Conservation (phyloP, 805 yeast species). For the Candida vaughaniae region DNA sequence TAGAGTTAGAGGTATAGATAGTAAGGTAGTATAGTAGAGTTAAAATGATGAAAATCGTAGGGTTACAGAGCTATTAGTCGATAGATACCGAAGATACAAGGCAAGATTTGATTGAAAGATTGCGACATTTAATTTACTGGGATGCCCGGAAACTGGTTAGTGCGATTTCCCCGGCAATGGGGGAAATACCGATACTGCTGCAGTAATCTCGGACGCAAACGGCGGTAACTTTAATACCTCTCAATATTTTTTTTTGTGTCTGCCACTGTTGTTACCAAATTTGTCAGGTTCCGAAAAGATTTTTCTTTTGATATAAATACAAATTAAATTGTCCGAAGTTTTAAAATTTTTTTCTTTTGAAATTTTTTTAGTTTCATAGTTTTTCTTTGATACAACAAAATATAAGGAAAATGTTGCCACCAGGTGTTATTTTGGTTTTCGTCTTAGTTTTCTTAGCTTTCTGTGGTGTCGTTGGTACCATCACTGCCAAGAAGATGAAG, state of each 20-base stretch:
- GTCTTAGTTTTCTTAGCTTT: slow-evolving; percentile 51
- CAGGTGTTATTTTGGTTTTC: slow-evolving; percentile 74
- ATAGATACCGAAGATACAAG: no score
- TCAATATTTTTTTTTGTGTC: background rate
- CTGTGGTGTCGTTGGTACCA: slow-evolving; percentile 34
- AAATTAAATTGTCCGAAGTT: slow-evolving; percentile 5
- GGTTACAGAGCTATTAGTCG: no score
- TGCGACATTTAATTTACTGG: no score
- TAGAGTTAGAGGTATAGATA: no score
- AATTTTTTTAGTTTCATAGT: slow-evolving; percentile 5
- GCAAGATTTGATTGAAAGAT: no score
- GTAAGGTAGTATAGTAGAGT: no score
- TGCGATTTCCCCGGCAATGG: no score
- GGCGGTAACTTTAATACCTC: no score
- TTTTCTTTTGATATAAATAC: slow-evolving; percentile 6
- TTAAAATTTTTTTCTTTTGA: slow-evolving; percentile 3
- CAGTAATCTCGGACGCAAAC: background rate
- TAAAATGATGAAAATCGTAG: no score
- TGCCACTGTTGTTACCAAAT: background rate
- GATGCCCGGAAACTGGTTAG: no score
- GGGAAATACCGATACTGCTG: no score
- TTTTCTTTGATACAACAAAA: slow-evolving; percentile 3
- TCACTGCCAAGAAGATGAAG: slow-evolving; percentile 40
- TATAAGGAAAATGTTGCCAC: slow-evolving; percentile 53
- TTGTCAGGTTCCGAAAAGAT: slow-evolving; percentile 3